Evolutionary conservation across 345 rosid species (phyloP), one percentile per base, ranked within the genome.

Genomic region (Cardamine resedifolia): DNA sequence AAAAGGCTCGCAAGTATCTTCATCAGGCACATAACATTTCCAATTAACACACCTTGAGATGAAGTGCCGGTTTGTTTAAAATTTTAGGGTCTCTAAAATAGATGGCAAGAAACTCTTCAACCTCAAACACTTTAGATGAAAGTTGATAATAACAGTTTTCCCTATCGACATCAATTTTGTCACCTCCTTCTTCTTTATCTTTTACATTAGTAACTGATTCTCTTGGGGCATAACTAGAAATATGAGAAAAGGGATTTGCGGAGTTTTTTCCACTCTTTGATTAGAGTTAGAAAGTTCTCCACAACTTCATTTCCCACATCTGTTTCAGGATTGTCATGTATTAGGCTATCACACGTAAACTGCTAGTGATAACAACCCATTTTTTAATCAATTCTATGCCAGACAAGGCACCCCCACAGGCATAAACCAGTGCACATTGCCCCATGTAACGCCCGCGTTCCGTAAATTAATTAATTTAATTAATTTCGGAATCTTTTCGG

Each of bases 351-450:
- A 70, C 80, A 78, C 6, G 84, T 81, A 34, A 24, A n/a, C 43
- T 10, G 12, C 76, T 83, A 4, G 78, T 58, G 27, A 81, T 83
- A 11, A 81, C 76, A 43, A 78, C 84, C 84, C 83, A 81, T n/a
- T 58, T 62, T 68, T 78, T 83, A 8, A 67, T 64, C 51, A 84
- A 27, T 47, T 78, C 76, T 6, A 73, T 33, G 31, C 81, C n/a
- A n/a, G n/a, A n/a, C n/a, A n/a, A n/a, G n/a, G n/a, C n/a, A n/a
- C n/a, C n/a, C n/a, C n/a, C n/a, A n/a, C n/a, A n/a, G n/a, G n/a
- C n/a, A n/a, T n/a, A n/a, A n/a, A n/a, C n/a, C n/a, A n/a, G n/a
- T n/a, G n/a, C n/a, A n/a, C n/a, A n/a, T n/a, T n/a, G n/a, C n/a
- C n/a, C n/a, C n/a, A n/a, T n/a, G n/a, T n/a, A n/a, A n/a, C n/a